Conservation (phyloP, 129 eudicot genomes). For the Flaveria ramosissima region DNA sequence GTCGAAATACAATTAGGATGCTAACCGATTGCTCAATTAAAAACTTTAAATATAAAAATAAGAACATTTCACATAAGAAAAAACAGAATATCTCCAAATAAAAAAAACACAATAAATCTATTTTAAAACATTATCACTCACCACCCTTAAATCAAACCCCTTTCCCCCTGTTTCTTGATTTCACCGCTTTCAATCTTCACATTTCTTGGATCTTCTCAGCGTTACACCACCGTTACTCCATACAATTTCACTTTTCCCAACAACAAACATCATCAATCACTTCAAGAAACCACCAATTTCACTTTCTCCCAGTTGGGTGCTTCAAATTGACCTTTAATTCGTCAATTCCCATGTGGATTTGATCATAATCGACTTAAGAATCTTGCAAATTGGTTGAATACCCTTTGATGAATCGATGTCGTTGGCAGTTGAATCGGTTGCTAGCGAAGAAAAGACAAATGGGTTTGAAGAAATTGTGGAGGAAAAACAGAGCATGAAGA, state of each 20-base stretch:
- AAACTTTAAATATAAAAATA: no score
- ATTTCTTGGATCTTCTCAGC: slow-evolving; percentile 35
- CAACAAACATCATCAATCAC: slow-evolving; percentile 19
- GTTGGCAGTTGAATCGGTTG: slow-evolving; percentile 40
- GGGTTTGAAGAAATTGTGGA: slow-evolving; percentile 33
- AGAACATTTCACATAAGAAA: no score
- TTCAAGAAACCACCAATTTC: slow-evolving; percentile 4
- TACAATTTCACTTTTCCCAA: slow-evolving; percentile 26
- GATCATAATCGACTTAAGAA: slow-evolving; percentile 19
- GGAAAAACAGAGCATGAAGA: slow-evolving; percentile 32
- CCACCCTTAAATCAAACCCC: not conserved
- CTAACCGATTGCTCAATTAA: no score
- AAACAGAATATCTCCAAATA: no score
- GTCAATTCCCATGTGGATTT: slow-evolving; percentile 24
- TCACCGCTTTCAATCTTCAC: slow-evolving; percentile 13
- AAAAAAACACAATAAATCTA: no score
- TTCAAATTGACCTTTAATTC: slow-evolving; percentile 2
- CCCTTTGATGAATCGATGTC: slow-evolving; percentile 38
- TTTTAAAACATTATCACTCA: not conserved
- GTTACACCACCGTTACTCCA: slow-evolving; percentile 34
- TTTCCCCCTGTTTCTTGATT: slow-evolving; percentile 30
- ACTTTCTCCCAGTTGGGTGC: slow-evolving; percentile 18
- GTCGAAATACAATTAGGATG: no score
- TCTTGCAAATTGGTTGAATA: not conserved
- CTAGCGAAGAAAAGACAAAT: slow-evolving; percentile 38